phyloP scores from a whole-genome alignment of 352 stramenopile genomes.

The Thalassiosira livingstoniorum region DNA sequence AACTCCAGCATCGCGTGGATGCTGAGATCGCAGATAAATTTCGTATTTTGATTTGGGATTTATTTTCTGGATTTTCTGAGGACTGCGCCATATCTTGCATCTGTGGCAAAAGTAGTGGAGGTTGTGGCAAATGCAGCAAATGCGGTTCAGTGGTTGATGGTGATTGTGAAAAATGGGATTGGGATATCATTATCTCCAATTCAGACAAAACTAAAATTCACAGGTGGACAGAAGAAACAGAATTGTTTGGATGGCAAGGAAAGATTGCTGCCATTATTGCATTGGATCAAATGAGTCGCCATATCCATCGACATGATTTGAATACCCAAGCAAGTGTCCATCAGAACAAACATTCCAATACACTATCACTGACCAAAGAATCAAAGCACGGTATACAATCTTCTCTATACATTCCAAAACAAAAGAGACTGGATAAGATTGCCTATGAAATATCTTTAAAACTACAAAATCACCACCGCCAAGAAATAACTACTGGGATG shows the following conservation, averaged over 20 bases:
- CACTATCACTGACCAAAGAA: conserved; percentile 18
- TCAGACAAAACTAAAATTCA: conserved; percentile 36
- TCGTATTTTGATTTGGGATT: conserved; percentile 55
- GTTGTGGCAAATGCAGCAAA: neutral
- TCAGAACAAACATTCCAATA: neutral
- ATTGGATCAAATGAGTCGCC: conserved; percentile 81
- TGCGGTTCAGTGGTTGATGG: neutral
- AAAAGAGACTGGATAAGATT: conserved; percentile 65
- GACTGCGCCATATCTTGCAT: too few species aligned
- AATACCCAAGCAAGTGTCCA: conserved; percentile 7
- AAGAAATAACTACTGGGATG: conserved; percentile 76
- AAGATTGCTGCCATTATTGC: conserved; percentile 82
- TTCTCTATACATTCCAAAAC: conserved; percentile 48
- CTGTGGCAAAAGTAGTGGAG: conserved; percentile 17
- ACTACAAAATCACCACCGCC: conserved; percentile 58
- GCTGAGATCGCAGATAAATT: conserved; percentile 72
- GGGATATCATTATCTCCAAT: neutral
- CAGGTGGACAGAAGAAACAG: conserved; percentile 59
- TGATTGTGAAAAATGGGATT: neutral
- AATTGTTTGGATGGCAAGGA: conserved; percentile 70
- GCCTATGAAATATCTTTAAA: conserved; percentile 65
- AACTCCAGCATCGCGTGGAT: conserved; percentile 66
- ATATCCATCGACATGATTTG: conserved; percentile 73
- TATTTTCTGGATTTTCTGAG: conserved; percentile 30
- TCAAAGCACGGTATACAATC: too few species aligned